A percentile compares a stretch with the other conserved stretches of the same genome.
Evolutionary conservation across 2,329 filamentous ascomycete species (phyloP).

Genomic region (Fusarium annulatum): DNA sequence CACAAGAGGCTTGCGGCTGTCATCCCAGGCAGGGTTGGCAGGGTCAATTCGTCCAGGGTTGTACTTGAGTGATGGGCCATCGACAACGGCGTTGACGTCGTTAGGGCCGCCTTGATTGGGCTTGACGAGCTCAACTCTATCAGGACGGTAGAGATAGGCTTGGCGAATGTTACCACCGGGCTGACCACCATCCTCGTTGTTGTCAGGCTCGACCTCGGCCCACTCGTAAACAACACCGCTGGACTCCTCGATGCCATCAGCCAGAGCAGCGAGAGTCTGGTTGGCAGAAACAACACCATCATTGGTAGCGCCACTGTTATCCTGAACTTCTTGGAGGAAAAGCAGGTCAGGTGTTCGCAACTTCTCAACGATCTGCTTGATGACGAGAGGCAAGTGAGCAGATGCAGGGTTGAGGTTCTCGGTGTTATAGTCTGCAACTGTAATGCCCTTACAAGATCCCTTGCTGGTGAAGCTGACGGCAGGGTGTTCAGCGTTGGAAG

Average conservation of each 20-base stretch:
- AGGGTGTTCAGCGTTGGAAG: constrained; percentile 58
- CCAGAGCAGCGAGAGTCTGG: constrained; percentile 67
- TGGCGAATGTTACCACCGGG: constrained; percentile 78
- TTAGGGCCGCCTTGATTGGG: constrained; percentile 65
- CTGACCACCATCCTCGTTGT: constrained; percentile 72
- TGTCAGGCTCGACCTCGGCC: constrained; percentile 67
- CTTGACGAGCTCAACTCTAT: constrained; percentile 68
- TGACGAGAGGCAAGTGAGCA: constrained; percentile 66
- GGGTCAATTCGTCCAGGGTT: constrained; percentile 78
- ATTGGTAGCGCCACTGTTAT: constrained; percentile 70
- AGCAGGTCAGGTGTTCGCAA: constrained; percentile 72
- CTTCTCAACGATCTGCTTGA: constrained; percentile 72
- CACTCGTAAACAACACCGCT: constrained; percentile 68
- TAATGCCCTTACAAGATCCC: constrained; percentile 69
- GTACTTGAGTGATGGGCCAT: constrained; percentile 66
- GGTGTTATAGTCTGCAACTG: constrained; percentile 75
- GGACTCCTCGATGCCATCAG: constrained; percentile 60
- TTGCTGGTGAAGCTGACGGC: constrained; percentile 64
- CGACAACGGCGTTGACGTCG: constrained; percentile 67
- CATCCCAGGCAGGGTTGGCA: constrained; percentile 66
- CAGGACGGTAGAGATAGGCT: constrained; percentile 75
- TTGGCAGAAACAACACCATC: constrained; percentile 68
- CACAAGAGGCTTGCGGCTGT: constrained; percentile 73
- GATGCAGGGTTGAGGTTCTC: constrained; percentile 73
- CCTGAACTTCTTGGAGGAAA: constrained; percentile 78